Evolutionary conservation across 805 yeast species (phyloP).

Genomic region (Kurtzmaniella cleridarum): DNA sequence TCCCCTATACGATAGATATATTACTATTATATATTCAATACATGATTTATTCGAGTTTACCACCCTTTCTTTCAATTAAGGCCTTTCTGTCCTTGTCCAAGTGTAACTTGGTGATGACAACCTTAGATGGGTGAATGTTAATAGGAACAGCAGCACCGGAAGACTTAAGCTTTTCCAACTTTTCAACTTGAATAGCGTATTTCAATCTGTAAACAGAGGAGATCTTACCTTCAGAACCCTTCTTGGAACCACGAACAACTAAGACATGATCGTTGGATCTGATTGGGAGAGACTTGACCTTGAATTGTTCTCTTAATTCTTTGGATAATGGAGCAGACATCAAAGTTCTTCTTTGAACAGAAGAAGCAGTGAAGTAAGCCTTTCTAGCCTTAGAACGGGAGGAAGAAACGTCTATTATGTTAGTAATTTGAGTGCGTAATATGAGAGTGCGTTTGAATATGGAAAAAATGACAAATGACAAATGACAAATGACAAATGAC

Average conservation of each 20-base stretch:
- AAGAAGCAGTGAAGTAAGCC: constrained; percentile 98
- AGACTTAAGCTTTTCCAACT: constrained; percentile 95
- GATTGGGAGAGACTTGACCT: constrained; percentile 91
- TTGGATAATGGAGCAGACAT: constrained; percentile 98
- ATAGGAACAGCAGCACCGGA: constrained; percentile 97
- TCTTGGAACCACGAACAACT: constrained; percentile 97
- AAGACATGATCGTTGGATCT: constrained; percentile 95
- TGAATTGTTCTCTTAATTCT: constrained; percentile 97
- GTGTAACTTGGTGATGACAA: constrained; percentile 96
- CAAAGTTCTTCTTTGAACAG: constrained; percentile 88
- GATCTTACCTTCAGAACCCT: constrained; percentile 99
- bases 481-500: too few relatives aligned
- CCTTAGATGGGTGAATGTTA: constrained; percentile 97
- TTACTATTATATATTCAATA: constrained; percentile 11
- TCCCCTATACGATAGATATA: constrained; percentile 17
- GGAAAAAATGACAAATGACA: too few relatives aligned
- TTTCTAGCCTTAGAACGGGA: constrained; percentile 99
- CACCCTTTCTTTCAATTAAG: constrained; percentile 96
- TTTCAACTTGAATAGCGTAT: constrained; percentile 93
- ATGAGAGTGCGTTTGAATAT: background rate
- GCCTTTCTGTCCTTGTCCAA: constrained; percentile 99
- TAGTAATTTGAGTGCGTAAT: constrained; percentile 17
- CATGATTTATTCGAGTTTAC: constrained; percentile 77
- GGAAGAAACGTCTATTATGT: constrained; percentile 82
- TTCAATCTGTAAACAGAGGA: constrained; percentile 98